Conservation (phyloP, 2,329 filamentous ascomycete genomes). For the Boeremia exigua region DNA sequence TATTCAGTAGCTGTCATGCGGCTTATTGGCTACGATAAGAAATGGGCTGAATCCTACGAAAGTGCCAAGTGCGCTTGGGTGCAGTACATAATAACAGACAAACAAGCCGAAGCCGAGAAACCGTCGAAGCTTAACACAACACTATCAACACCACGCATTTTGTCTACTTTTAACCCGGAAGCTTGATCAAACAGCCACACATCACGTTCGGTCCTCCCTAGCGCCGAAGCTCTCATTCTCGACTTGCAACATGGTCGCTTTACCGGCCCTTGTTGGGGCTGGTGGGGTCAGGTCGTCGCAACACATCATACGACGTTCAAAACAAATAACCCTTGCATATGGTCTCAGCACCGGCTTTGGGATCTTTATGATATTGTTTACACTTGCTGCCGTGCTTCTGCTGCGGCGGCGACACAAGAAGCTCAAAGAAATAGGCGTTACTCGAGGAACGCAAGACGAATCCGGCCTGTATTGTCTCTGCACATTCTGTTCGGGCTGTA, state of each 20-base stretch:
- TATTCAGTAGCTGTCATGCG: too few relatives aligned
- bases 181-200: neutral
- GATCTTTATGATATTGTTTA: neutral
- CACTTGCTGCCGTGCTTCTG: neutral
- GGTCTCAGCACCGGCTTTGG: slow-evolving; percentile 5
- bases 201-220: neutral
- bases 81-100: neutral
- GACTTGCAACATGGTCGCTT: neutral
- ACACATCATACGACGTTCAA: neutral
- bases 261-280: neutral
- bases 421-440: neutral
- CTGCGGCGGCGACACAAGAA: neutral
- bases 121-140: neutral
- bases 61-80: neutral
- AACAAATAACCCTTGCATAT: neutral
- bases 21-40: too few relatives aligned
- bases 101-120: neutral
- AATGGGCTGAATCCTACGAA: too few relatives aligned
- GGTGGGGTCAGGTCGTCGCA: neutral
- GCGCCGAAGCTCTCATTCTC: neutral
- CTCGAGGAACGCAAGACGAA: neutral
- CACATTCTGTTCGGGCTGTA: neutral
- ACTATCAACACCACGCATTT: neutral
- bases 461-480: neutral
- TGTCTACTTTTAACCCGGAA: neutral